These are phyloP conservation scores for Aspergillus heteromorphus DNA, from an alignment of 495 filamentous ascomycete species.

Conservation along the genomic window DNA sequence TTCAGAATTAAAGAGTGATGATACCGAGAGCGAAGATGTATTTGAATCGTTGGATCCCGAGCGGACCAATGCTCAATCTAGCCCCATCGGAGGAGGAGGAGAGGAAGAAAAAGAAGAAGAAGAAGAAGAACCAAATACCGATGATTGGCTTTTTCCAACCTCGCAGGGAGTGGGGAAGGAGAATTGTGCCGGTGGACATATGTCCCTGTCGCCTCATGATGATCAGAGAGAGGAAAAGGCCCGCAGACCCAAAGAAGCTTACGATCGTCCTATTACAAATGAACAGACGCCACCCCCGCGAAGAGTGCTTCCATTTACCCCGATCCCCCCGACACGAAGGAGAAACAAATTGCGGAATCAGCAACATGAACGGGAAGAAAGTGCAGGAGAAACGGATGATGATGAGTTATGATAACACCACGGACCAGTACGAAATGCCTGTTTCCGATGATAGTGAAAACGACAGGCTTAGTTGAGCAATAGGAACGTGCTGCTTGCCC, in stretches of 20 bases:
- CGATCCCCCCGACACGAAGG: neutral
- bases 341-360: conserved; percentile 1
- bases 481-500: no score
- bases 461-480: no score
- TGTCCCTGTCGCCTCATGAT: neutral
- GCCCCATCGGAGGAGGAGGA: no score
- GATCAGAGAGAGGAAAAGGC: neutral
- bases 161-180: conserved; percentile 32
- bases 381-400: conserved; percentile 47
- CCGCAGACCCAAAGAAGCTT: neutral
- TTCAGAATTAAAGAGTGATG: conserved; percentile 14
- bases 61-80: conserved; percentile 16
- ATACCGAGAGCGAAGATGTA: conserved; percentile 41
- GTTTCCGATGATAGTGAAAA: no score
- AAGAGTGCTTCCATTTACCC: conserved; percentile 37
- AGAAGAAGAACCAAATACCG: no score
- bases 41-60: conserved; percentile 61
- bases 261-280: conserved; percentile 8
- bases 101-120: no score
- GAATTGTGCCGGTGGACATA: conserved; percentile 35
- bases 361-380: conserved; percentile 17
- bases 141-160: conserved; percentile 36
- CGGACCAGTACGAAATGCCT: no score
- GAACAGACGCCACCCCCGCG: conserved; percentile 27
- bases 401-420: conserved; percentile 42